phyloP scores from a whole-genome alignment of 2,329 filamentous ascomycete species.

The Cercospora sp. region DNA sequence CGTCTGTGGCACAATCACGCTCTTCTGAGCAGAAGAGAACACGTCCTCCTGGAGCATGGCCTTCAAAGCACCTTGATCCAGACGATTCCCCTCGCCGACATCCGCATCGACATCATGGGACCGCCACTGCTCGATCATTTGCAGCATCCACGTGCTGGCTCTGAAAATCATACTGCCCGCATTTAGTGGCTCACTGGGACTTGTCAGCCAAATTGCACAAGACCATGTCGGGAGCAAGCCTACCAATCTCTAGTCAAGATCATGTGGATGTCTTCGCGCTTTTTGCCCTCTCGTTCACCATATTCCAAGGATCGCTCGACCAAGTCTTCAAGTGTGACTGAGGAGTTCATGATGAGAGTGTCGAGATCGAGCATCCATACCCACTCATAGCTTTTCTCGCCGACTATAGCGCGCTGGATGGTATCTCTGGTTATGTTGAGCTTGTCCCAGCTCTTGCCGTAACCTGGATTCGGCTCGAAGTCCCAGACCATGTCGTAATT shows the following conservation, averaged over 20 bases:
- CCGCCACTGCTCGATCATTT: slow-evolving; percentile 38
- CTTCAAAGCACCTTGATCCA: slow-evolving; percentile 44
- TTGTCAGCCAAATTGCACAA: neutral
- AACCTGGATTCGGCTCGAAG: slow-evolving; percentile 40
- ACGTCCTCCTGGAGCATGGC: slow-evolving; percentile 32
- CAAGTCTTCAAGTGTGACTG: slow-evolving; percentile 40
- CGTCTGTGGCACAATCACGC: slow-evolving; percentile 38
- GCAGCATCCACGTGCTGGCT: slow-evolving; percentile 37
- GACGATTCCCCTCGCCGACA: slow-evolving; percentile 26
- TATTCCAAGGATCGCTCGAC: slow-evolving; percentile 39
- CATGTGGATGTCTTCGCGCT: slow-evolving; percentile 40
- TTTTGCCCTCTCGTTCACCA: slow-evolving; percentile 19
- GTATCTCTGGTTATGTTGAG: slow-evolving; percentile 37
- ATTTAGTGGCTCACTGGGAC: slow-evolving; percentile 36
- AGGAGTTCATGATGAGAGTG: slow-evolving; percentile 44
- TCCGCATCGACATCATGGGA: slow-evolving; percentile 22
- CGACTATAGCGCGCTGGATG: slow-evolving; percentile 22
- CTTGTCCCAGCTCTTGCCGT: slow-evolving; percentile 41
- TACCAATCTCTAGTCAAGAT: slow-evolving; percentile 43
- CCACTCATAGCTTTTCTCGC: slow-evolving; percentile 41
- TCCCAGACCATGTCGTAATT: slow-evolving; percentile 45
- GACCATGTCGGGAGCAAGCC: neutral
- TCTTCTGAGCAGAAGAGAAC: slow-evolving; percentile 12
- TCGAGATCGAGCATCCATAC: slow-evolving; percentile 49
- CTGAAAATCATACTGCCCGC: slow-evolving; percentile 44